A percentile compares a stretch with the other conserved stretches of the same genome.
Evolutionary conservation across 176 grass and related monocot species (phyloP).

Genomic region (Carex littledalei): DNA sequence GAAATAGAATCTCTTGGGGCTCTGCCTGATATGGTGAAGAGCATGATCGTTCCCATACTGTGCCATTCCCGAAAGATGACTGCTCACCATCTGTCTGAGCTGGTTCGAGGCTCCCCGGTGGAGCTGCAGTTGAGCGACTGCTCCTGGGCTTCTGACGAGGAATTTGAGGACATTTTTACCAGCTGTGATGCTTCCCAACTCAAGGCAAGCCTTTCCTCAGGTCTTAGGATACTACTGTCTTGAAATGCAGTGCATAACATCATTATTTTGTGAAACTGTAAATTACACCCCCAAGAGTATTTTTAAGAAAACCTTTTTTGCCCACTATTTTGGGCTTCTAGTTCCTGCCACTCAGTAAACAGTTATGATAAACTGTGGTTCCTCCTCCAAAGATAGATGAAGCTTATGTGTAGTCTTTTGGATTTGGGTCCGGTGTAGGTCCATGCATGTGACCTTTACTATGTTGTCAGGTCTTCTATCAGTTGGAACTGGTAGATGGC

Average conservation of each 20-base stretch:
- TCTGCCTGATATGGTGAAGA: conserved; percentile 58
- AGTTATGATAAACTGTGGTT: no score
- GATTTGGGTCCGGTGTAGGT: not conserved
- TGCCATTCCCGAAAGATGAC: conserved; percentile 82
- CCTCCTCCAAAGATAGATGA: no score
- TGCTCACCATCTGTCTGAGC: conserved; percentile 45
- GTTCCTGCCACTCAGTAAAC: not conserved
- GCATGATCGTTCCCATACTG: conserved; percentile 44
- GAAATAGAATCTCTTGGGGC: conserved; percentile 78
- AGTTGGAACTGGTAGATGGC: not conserved
- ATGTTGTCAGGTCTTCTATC: not conserved
- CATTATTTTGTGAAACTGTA: not conserved
- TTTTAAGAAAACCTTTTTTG: not conserved
- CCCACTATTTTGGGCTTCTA: not conserved
- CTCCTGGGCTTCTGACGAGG: conserved; percentile 72
- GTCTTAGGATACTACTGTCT: not conserved
- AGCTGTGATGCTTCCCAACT: conserved; percentile 42
- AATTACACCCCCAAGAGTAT: not conserved
- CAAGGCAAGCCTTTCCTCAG: conserved; percentile 37
- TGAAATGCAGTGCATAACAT: not conserved
- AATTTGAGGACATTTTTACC: conserved; percentile 55
- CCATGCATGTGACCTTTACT: not conserved
- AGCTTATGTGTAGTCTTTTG: no score
- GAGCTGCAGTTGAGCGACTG: conserved; percentile 60
- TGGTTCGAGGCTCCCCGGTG: conserved; percentile 40